These are phyloP conservation scores for Byssochlamys sp. DNA, from an alignment of 2,329 filamentous ascomycete species.

Conservation along the genomic window DNA sequence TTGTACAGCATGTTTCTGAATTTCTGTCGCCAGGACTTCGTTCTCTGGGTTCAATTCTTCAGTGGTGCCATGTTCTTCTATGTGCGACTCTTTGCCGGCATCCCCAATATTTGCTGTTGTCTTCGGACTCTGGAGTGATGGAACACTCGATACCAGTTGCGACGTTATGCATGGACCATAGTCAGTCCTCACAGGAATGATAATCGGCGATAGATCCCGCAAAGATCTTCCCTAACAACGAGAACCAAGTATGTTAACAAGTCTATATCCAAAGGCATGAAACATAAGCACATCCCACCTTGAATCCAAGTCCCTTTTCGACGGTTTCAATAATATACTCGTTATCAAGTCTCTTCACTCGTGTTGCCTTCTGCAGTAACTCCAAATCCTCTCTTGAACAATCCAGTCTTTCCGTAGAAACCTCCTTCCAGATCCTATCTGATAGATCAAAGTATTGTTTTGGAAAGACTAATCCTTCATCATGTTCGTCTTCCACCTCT, in stretches of 20 bases:
- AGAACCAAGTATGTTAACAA: not conserved
- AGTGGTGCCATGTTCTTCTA: not conserved
- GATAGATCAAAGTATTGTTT: constrained; percentile 22
- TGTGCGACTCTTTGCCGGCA: not conserved
- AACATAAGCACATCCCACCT: constrained; percentile 9
- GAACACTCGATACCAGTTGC: not conserved
- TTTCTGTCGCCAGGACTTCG: not conserved
- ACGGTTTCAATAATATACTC: constrained; percentile 14
- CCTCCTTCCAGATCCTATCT: constrained; percentile 8
- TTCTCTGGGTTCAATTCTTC: not conserved
- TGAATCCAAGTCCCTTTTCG: constrained; percentile 7
- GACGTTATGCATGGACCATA: not conserved
- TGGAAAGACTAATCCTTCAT: constrained; percentile 37
- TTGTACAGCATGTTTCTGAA: not conserved
- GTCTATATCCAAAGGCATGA: not conserved
- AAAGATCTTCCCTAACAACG: not conserved
- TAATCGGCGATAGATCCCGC: not conserved
- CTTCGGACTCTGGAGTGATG: not conserved
- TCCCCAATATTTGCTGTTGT: too few relatives aligned
- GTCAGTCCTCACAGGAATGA: not conserved
- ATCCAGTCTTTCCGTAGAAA: constrained; percentile 16
- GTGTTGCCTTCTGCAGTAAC: constrained; percentile 21
- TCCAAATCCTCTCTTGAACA: constrained; percentile 14
- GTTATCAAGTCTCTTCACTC: constrained; percentile 11
- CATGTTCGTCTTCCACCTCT: constrained; percentile 28